Percentiles rank a stretch among this genome's conserved stretches.
phyloP scores from a whole-genome alignment of 441 rosid species.

The Eruca vesicaria region DNA sequence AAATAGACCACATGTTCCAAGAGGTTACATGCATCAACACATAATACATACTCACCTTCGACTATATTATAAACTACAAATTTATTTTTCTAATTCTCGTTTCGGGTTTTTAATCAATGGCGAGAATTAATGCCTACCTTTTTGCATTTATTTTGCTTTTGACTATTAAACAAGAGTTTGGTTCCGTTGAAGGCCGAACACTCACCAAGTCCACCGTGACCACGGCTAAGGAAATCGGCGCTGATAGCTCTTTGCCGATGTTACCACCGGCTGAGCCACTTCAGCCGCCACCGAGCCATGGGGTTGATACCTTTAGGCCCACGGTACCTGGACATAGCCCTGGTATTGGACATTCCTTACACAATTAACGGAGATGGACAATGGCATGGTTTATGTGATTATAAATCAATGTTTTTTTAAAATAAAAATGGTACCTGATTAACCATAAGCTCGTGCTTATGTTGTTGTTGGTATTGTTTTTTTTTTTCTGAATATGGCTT shows the following conservation, averaged over 20 bases:
- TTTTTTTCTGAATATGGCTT: conserved; percentile 18
- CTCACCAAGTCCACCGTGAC: conserved; percentile 10
- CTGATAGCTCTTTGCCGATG: background rate
- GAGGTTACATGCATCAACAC: conserved; percentile 25
- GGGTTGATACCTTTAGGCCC: conserved; percentile 45
- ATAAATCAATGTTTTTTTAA: background rate
- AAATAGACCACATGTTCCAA: conserved; percentile 18
- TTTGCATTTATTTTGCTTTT: conserved; percentile 23
- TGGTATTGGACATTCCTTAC: conserved; percentile 54
- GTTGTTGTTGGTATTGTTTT: background rate
- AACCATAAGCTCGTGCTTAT: background rate
- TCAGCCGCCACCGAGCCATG: conserved; percentile 15
- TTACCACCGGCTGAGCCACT: conserved; percentile 3
- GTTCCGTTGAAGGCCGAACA: conserved; percentile 22
- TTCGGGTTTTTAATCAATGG: conserved; percentile 7
- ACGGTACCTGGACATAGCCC: conserved; percentile 58
- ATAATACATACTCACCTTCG: conserved; percentile 11
- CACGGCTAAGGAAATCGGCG: background rate
- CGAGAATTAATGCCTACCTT: conserved; percentile 28
- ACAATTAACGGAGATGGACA: conserved; percentile 12
- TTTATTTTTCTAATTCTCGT: conserved; percentile 17
- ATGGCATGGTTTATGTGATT: background rate
- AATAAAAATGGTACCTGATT: background rate
- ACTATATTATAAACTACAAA: background rate
- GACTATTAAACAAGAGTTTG: background rate